Conservation (phyloP, 352 stramenopile species). For the Ophiocytium majus region DNA sequence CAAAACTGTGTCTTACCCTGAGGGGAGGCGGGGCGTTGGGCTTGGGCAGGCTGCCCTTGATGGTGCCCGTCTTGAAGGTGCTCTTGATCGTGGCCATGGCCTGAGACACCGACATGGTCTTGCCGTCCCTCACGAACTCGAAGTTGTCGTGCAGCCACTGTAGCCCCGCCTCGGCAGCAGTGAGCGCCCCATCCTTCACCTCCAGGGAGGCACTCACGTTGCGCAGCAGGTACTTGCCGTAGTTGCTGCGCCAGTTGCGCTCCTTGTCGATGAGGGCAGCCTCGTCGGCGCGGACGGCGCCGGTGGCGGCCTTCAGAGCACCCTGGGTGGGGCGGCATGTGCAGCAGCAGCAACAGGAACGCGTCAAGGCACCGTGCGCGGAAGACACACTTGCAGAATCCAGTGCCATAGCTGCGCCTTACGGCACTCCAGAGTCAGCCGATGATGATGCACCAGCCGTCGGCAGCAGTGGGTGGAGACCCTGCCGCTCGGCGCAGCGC, state of each 20-base stretch:
- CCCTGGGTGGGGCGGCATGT: constrained; percentile 56
- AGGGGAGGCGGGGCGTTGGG: constrained; percentile 11
- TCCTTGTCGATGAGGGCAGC: constrained; percentile 61
- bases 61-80: constrained; percentile 67
- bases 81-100: constrained; percentile 65
- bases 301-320: constrained; percentile 28
- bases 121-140: constrained; percentile 68
- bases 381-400: too few relatives aligned
- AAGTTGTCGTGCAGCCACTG: constrained; percentile 71
- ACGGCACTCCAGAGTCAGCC: too few relatives aligned
- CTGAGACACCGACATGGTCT: constrained; percentile 66
- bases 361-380: too few relatives aligned
- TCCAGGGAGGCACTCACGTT: constrained; percentile 68
- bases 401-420: too few relatives aligned
- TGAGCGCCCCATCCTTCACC: constrained; percentile 66
- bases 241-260: constrained; percentile 73
- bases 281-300: constrained; percentile 39
- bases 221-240: constrained; percentile 71
- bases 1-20: constrained; percentile 42
- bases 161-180: constrained; percentile 70
- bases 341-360: background rate
- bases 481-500: too few relatives aligned
- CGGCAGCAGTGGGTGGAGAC: too few relatives aligned
- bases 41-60: constrained; percentile 62
- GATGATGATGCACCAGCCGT: too few relatives aligned